Conservation (phyloP, 2,329 filamentous ascomycete genomes). For the Aspergillus melleus region DNA sequence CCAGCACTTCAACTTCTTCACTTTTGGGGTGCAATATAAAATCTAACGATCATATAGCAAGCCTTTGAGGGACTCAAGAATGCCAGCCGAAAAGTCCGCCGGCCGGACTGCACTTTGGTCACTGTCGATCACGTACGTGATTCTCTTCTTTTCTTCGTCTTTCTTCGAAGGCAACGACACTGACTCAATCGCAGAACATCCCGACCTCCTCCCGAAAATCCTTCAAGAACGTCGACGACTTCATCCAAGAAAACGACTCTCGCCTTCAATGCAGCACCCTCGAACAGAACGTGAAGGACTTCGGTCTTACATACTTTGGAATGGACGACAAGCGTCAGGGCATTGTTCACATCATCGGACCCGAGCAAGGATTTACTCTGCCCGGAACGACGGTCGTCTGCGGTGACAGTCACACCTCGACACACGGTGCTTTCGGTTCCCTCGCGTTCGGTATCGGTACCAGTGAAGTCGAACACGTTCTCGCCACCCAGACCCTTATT, state of each 20-base stretch:
- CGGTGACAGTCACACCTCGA: constrained; percentile 97
- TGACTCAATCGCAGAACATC: constrained; percentile 66
- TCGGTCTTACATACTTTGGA: constrained; percentile 95
- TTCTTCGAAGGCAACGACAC: constrained; percentile 13
- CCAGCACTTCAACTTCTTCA: constrained; percentile 14
- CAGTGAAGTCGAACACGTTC: constrained; percentile 96
- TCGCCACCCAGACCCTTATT: constrained; percentile 93
- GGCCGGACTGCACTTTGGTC: constrained; percentile 93
- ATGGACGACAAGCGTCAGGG: constrained; percentile 95
- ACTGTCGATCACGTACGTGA: constrained; percentile 89
- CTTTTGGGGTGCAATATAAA: not conserved
- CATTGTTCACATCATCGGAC: constrained; percentile 97
- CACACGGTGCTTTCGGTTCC: constrained; percentile 92
- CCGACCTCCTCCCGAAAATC: constrained; percentile 87
- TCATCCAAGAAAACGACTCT: constrained; percentile 93
- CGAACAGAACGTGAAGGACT: constrained; percentile 96
- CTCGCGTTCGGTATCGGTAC: constrained; percentile 97
- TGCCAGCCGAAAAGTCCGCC: constrained; percentile 80
- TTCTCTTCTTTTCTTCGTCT: constrained; percentile 4
- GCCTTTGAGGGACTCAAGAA: constrained; percentile 95
- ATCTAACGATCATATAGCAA: constrained; percentile 60
- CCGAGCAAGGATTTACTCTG: constrained; percentile 97
- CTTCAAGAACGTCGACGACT: constrained; percentile 89
- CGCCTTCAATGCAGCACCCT: constrained; percentile 91
- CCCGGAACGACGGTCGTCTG: constrained; percentile 96